Conservation (phyloP, 192 early-diverging fungal genomes). For the Rhizophagus sp. region DNA sequence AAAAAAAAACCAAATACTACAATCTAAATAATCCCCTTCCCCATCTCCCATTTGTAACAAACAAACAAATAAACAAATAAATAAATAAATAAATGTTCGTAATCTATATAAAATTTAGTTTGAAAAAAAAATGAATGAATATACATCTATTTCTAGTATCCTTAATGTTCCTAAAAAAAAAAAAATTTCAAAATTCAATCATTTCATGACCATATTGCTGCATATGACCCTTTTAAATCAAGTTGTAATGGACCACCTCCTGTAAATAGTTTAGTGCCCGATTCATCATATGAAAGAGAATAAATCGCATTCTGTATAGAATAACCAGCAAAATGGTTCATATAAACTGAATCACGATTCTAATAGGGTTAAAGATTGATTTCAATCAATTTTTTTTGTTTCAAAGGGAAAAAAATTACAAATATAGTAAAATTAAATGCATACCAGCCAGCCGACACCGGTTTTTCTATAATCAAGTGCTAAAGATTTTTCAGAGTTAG, state of each 20-base stretch:
- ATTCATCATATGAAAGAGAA: conserved; percentile 50
- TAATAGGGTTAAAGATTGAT: conserved; percentile 5
- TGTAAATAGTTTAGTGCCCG: conserved; percentile 53
- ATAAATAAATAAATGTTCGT: no score
- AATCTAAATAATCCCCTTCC: no score
- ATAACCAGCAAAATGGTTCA: conserved; percentile 47
- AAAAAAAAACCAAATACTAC: neutral
- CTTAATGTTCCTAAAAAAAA: no score
- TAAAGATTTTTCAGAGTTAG: conserved; percentile 22
- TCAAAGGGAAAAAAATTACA: neutral
- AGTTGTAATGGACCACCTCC: conserved; percentile 63
- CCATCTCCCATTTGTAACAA: no score
- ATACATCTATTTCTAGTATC: no score
- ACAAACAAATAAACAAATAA: no score
- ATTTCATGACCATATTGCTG: conserved; percentile 37
- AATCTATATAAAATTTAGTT: no score
- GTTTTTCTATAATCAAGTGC: conserved; percentile 35
- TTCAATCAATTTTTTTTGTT: neutral
- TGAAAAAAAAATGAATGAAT: no score
- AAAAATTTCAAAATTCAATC: no score
- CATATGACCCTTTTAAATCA: conserved; percentile 42
- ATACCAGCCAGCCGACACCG: conserved; percentile 54
- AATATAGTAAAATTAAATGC: neutral
- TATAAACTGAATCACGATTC: conserved; percentile 48
- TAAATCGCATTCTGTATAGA: conserved; percentile 64